Percentiles rank a stretch among this genome's conserved stretches.
Evolutionary conservation across 2,329 filamentous ascomycete species (phyloP).

Genomic region (Sporothrix brunneoviolacea): DNA sequence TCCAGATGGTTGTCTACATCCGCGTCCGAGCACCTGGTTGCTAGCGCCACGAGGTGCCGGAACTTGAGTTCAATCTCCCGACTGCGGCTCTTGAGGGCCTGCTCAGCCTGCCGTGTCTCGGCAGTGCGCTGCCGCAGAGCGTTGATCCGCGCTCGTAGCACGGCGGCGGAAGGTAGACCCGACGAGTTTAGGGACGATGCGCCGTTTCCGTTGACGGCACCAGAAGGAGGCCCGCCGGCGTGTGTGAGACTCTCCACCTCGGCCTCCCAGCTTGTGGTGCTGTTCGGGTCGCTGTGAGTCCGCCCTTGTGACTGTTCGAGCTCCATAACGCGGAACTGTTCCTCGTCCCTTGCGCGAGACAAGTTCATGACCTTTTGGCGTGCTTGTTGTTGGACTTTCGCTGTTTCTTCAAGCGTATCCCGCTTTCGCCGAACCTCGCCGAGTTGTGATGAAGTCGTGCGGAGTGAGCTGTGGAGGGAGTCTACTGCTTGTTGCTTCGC

Average conservation of each 20-base stretch:
- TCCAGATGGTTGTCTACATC: conserved; percentile 77
- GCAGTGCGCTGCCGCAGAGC: conserved; percentile 66
- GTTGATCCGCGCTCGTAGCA: conserved; percentile 61
- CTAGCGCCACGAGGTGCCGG: conserved; percentile 77
- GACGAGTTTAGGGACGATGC: conserved; percentile 27
- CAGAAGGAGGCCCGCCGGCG: conserved; percentile 14
- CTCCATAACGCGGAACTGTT: conserved; percentile 49
- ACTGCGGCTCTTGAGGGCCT: conserved; percentile 68
- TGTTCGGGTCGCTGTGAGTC: conserved; percentile 33
- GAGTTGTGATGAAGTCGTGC: conserved; percentile 71
- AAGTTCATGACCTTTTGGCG: conserved; percentile 73
- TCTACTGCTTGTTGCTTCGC: conserved; percentile 81
- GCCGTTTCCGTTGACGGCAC: conserved; percentile 27
- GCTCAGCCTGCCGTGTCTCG: conserved; percentile 59
- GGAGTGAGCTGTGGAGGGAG: conserved; percentile 70
- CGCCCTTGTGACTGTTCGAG: conserved; percentile 37
- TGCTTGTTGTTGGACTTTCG: conserved; percentile 58
- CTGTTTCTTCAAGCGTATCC: conserved; percentile 61
- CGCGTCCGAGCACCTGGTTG: conserved; percentile 70
- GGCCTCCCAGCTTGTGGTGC: conserved; percentile 46
- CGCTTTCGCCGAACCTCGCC: conserved; percentile 69
- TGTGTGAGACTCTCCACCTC: conserved; percentile 42
- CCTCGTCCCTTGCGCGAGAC: conserved; percentile 63
- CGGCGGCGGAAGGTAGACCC: conserved; percentile 49
- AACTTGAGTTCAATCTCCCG: conserved; percentile 84